Evolutionary conservation across 73 alveolate genomes (phyloP), one percentile per base, ranked within the genome.

Genomic region (Blepharisma stoltei): DNA sequence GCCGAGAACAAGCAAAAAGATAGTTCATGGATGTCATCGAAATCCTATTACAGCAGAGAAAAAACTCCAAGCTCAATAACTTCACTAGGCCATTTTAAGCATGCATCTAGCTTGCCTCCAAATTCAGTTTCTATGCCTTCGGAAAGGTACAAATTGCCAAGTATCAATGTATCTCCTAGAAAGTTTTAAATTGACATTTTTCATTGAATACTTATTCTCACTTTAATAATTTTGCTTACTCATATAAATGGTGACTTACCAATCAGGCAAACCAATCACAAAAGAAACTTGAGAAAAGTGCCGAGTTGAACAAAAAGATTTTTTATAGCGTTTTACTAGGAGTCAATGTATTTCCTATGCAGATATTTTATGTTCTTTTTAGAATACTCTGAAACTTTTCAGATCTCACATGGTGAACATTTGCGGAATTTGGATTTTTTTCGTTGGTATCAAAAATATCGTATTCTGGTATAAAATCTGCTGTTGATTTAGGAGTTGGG

Each of bases 231-330:
- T 52, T 52, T 52, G 23, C 23, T 14, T 14, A 14, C 66, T 20
- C 23, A 60, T 20, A 60, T 18, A 60, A 5, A 60, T 60, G 73
- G 73, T 60, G 45, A 18, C 11, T 18, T 20, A 14, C 73, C 41
- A 60, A 20, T 60, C 46, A 60, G 73, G 73, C 73, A 25, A 60
- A 60, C 73, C 73, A 60, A 38, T 60, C 73, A 14, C 18, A n/a
- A 20, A 60, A 60, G 46, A 60, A 60, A 25, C 14, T 14, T 38
- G 46, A 60, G 46, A 14, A 5, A 60, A 38, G 23, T 14, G 14
- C 73, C 23, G 49, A 60, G 23, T 14, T 47, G 2, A 60, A 60
- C n/a, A 60, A 9, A 20, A 20, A 60, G 14, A 60, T 60, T 25
- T 60, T 14, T 5, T 60, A 14, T 25, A 14, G 23, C 37, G 46